A percentile compares a stretch with the other conserved stretches of the same genome.
These are phyloP conservation scores for Yarrowia sp. DNA, from an alignment of 805 yeast genomes.

Conservation along the genomic window DNA sequence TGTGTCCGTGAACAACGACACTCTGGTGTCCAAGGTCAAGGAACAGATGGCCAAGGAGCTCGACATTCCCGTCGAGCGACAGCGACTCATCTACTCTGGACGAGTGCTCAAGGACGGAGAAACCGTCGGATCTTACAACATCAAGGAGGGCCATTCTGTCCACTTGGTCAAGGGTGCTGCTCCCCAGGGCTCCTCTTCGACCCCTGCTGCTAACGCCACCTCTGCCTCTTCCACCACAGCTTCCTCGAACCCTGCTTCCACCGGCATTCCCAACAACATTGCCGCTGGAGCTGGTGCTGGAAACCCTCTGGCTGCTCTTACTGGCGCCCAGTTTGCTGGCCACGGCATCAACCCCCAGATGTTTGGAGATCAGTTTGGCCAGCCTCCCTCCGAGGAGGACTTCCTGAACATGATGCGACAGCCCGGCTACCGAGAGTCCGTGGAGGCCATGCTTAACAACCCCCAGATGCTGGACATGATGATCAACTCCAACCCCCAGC, in stretches of 20 bases:
- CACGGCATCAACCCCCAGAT: conserved; percentile 84
- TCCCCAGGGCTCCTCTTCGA: conserved; percentile 48
- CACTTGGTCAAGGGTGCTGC: conserved; percentile 88
- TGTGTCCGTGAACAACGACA: conserved; percentile 59
- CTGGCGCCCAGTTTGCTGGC: conserved; percentile 97
- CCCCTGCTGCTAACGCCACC: conserved; percentile 46
- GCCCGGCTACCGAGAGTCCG: conserved; percentile 81
- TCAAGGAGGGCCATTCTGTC: conserved; percentile 84
- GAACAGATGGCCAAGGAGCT: conserved; percentile 64
- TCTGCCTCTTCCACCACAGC: conserved; percentile 44
- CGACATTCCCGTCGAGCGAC: conserved; percentile 76
- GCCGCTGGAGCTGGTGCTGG: conserved; percentile 88
- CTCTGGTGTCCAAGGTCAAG: conserved; percentile 74
- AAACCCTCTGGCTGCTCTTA: conserved; percentile 88
- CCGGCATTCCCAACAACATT: conserved; percentile 72
- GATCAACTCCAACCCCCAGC: conserved; percentile 82
- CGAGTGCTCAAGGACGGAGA: conserved; percentile 88
- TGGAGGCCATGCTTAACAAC: conserved; percentile 81
- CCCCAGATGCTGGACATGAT: conserved; percentile 87
- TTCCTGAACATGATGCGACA: conserved; percentile 75
- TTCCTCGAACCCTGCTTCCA: conserved; percentile 42
- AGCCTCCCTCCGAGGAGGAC: conserved; percentile 77
- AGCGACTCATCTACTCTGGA: conserved; percentile 91
- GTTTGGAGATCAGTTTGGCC: conserved; percentile 92
- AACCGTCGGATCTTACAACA: conserved; percentile 74